Percentiles rank a stretch among this genome's conserved stretches.
Conservation (phyloP, 2,329 filamentous ascomycete genomes). For the Fusarium fujikuroi region DNA sequence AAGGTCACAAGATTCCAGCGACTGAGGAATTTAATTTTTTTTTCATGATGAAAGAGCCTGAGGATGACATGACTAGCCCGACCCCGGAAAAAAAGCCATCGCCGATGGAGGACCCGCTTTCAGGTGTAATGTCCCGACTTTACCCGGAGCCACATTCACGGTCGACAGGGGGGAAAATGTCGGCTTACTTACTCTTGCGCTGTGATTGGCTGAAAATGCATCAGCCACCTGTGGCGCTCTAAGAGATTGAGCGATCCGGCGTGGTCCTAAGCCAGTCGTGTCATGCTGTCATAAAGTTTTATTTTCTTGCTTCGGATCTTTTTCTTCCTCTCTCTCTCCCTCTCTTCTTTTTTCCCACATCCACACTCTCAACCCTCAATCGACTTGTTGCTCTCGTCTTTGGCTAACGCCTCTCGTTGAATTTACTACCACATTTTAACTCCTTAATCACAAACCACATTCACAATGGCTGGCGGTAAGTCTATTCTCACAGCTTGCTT, state of each 20-base stretch:
- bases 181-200: slow-evolving; percentile 20
- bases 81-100: slow-evolving; percentile 43
- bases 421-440: slow-evolving; percentile 28
- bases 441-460: slow-evolving; percentile 37
- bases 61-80: slow-evolving; percentile 12
- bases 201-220: slow-evolving; percentile 51
- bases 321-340: slow-evolving; percentile 36
- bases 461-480: slow-evolving; percentile 61
- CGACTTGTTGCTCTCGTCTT: slow-evolving; percentile 19
- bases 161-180: slow-evolving; percentile 13
- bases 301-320: slow-evolving; percentile 41
- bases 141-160: slow-evolving; percentile 46
- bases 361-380: slow-evolving; percentile 20
- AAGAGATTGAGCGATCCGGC: slow-evolving; percentile 19
- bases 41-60: slow-evolving; percentile 13
- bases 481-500: slow-evolving; percentile 26
- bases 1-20: not conserved
- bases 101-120: slow-evolving; percentile 13
- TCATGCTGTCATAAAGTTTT: slow-evolving; percentile 57
- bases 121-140: slow-evolving; percentile 46
- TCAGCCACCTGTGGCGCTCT: slow-evolving; percentile 38
- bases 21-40: slow-evolving; percentile 10
- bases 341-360: slow-evolving; percentile 28
- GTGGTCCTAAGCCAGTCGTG: slow-evolving; percentile 25
- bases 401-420: slow-evolving; percentile 34